Evolutionary conservation across 768 basidiomycete species (phyloP).

Genomic region (Agaricus blazei): DNA sequence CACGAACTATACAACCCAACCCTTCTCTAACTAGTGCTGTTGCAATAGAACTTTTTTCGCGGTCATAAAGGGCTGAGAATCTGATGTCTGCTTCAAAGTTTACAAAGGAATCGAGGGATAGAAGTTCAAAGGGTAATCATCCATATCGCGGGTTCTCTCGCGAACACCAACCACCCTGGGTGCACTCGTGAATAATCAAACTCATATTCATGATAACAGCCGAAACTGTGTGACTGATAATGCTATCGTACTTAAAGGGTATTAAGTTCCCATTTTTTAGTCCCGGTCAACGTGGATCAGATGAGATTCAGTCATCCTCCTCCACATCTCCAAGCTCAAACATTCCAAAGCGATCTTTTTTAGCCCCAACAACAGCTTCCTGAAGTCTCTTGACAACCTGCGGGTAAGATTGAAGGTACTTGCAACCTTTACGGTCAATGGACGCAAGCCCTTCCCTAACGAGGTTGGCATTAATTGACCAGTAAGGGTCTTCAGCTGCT

Average conservation of each 20-base stretch:
- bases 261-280: not conserved
- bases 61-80: conserved; percentile 18
- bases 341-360: conserved; percentile 73
- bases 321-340: conserved; percentile 92
- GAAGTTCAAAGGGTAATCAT: conserved; percentile 53
- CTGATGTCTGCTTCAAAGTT: conserved; percentile 39
- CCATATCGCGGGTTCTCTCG: conserved; percentile 40
- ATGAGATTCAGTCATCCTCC: conserved; percentile 45
- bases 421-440: conserved; percentile 74
- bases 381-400: conserved; percentile 62
- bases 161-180: not conserved
- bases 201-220: not conserved
- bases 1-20: conserved; percentile 32
- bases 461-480: conserved; percentile 86
- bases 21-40: conserved; percentile 35
- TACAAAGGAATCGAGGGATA: conserved; percentile 37
- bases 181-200: not conserved
- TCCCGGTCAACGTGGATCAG: not conserved
- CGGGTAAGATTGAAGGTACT: conserved; percentile 67
- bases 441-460: conserved; percentile 83
- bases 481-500: conserved; percentile 59
- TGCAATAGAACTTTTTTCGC: conserved; percentile 49
- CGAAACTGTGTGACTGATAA: not conserved
- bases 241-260: not conserved
- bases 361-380: conserved; percentile 56